Evolutionary conservation across 1,284 basidiomycete species (phyloP).

Genomic region (Moniliella sp.): DNA sequence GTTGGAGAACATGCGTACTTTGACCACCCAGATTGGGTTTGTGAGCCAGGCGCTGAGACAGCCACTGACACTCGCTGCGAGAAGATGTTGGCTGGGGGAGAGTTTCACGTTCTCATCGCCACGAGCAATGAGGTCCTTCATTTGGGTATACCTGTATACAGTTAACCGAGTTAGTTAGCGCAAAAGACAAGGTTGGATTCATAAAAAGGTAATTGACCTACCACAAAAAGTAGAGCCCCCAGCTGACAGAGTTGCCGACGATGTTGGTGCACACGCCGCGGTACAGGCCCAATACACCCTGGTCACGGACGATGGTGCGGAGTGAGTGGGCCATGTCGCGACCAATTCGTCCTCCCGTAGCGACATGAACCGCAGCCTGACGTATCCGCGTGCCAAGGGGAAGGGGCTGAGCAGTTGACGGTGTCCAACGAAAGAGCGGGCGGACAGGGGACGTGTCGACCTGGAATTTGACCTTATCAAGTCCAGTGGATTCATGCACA

Average conservation of each 20-base stretch:
- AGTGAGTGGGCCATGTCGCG: slow-evolving; percentile 38
- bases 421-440: neutral
- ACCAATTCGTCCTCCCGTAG: neutral
- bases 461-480: slow-evolving; percentile 87
- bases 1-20: slow-evolving; percentile 86
- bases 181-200: neutral
- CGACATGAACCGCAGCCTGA: neutral
- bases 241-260: slow-evolving; percentile 83
- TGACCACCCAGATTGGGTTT: slow-evolving; percentile 95
- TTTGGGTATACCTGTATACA: slow-evolving; percentile 66
- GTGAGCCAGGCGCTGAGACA: slow-evolving; percentile 79
- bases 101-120: slow-evolving; percentile 31
- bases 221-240: slow-evolving; percentile 96
- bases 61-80: slow-evolving; percentile 81
- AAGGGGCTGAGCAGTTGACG: neutral
- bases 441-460: slow-evolving; percentile 32
- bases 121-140: slow-evolving; percentile 44
- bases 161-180: neutral
- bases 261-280: slow-evolving; percentile 75
- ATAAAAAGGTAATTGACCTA: slow-evolving; percentile 38
- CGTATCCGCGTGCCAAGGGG: slow-evolving; percentile 3
- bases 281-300: slow-evolving; percentile 71
- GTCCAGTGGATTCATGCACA: slow-evolving; percentile 95
- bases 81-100: slow-evolving; percentile 57
- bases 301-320: slow-evolving; percentile 48